Conservation (phyloP, 768 basidiomycete species). For the Collybia sordida region DNA sequence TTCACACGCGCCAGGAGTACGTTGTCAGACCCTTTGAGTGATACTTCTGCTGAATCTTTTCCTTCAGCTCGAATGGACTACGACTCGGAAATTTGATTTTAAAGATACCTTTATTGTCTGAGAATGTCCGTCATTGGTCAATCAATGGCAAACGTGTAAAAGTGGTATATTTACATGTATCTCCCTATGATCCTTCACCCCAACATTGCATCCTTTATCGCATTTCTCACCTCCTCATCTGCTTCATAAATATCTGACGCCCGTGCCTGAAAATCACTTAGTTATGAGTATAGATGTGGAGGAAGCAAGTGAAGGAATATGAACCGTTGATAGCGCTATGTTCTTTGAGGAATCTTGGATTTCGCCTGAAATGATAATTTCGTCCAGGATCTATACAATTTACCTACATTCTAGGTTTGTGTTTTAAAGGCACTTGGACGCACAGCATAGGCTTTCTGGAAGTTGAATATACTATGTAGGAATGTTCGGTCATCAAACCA, state of each 20-base stretch:
- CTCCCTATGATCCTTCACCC: not conserved
- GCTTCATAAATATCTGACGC: conserved; percentile 17
- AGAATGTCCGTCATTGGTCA: too few relatives aligned
- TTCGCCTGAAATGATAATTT: conserved; percentile 92
- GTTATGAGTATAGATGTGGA: too few relatives aligned
- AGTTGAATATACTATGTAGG: conserved; percentile 89
- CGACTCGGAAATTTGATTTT: conserved; percentile 50
- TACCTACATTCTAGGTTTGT: not conserved
- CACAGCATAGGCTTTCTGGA: conserved; percentile 92
- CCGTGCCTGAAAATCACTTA: conserved; percentile 2
- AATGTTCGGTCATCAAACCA: not conserved
- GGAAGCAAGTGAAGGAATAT: not conserved
- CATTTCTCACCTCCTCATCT: conserved; percentile 17
- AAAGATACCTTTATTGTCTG: conserved; percentile 50
- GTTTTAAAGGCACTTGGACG: conserved; percentile 7
- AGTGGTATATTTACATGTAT: too few relatives aligned
- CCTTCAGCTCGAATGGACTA: conserved; percentile 56
- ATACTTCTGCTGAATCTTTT: not conserved
- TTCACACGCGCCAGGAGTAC: conserved; percentile 36
- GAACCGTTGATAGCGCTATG: conserved; percentile 44
- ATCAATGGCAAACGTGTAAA: too few relatives aligned
- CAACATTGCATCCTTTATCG: conserved; percentile 16
- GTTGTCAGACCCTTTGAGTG: conserved; percentile 21
- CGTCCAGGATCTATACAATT: conserved; percentile 73
- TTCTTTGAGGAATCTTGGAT: conserved; percentile 89